Conservation (phyloP, 2,329 filamentous ascomycete species). For the Ceratocystis cubensis region DNA sequence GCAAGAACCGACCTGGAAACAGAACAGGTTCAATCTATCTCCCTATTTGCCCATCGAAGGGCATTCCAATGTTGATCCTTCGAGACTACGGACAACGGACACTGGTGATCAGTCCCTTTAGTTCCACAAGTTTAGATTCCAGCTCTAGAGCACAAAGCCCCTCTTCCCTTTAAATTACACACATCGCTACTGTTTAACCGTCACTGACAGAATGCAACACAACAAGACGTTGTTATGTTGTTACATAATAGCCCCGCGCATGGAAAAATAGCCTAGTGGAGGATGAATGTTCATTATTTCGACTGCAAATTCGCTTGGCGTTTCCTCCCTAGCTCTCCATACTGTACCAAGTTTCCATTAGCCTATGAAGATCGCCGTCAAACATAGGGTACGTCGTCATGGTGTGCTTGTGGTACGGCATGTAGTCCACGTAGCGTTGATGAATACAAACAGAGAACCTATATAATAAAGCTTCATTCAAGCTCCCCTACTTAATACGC, state of each 20-base stretch:
- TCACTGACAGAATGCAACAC: neutral
- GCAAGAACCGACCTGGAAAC: neutral
- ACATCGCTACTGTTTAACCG: neutral
- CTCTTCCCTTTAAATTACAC: neutral
- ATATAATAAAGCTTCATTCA: neutral
- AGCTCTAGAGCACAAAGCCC: neutral
- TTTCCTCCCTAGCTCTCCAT: neutral
- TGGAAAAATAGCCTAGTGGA: neutral
- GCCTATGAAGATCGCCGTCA: neutral
- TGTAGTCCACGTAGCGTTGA: neutral
- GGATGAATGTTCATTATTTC: neutral
- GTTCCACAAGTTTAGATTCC: slow-evolving; percentile 9
- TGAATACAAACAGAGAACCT: neutral
- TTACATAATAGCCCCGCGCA: neutral
- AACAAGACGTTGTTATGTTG: neutral
- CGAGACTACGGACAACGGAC: neutral
- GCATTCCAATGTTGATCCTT: neutral
- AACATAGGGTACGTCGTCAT: neutral
- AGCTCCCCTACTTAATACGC: neutral
- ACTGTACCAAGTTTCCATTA: neutral
- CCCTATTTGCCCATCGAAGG: neutral
- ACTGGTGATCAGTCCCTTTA: neutral
- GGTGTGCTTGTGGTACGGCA: neutral
- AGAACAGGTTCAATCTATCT: neutral
- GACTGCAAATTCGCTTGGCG: neutral